Percentiles rank a stretch among this genome's conserved stretches.
Evolutionary conservation across 768 basidiomycete species (phyloP).

Genomic region (Suillus americanus): DNA sequence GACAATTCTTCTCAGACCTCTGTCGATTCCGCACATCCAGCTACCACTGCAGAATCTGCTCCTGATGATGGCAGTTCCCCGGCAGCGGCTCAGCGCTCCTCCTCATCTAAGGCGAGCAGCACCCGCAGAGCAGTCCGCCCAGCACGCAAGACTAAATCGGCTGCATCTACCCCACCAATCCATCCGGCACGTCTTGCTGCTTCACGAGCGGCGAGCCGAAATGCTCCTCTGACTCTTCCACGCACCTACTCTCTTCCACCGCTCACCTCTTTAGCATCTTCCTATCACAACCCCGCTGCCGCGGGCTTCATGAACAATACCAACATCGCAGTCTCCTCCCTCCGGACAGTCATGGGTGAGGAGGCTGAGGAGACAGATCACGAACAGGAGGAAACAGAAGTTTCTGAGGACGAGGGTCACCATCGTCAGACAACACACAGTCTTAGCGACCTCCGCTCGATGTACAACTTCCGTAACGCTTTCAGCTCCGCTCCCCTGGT

Average conservation of each 20-base stretch:
- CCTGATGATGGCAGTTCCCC: constrained; percentile 14
- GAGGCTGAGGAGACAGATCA: constrained; percentile 27
- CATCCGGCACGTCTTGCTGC: constrained; percentile 33
- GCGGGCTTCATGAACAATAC: constrained; percentile 35
- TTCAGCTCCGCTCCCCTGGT: constrained; percentile 2
- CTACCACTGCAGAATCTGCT: constrained; percentile 23
- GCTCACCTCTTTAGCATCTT: constrained; percentile 25
- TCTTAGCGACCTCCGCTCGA: constrained; percentile 24
- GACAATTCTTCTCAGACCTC: constrained; percentile 35
- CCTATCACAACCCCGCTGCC: constrained; percentile 26
- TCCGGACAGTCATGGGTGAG: constrained; percentile 32
- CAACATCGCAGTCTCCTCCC: constrained; percentile 35
- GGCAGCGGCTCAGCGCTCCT: constrained; percentile 19
- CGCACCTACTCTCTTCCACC: constrained; percentile 35
- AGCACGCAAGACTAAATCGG: constrained; percentile 35
- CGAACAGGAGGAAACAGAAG: constrained; percentile 32
- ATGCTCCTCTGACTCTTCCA: constrained; percentile 29
- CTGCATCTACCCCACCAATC: constrained; percentile 35
- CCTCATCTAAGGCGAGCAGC: constrained; percentile 20
- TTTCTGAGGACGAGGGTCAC: constrained; percentile 31
- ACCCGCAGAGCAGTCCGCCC: constrained; percentile 31
- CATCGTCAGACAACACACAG: constrained; percentile 14
- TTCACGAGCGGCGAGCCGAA: constrained; percentile 30
- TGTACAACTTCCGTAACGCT: constrained; percentile 28
- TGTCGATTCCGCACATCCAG: constrained; percentile 27